Evolutionary conservation across 768 basidiomycete genomes (phyloP).

Genomic region (Naganishia randhawae): DNA sequence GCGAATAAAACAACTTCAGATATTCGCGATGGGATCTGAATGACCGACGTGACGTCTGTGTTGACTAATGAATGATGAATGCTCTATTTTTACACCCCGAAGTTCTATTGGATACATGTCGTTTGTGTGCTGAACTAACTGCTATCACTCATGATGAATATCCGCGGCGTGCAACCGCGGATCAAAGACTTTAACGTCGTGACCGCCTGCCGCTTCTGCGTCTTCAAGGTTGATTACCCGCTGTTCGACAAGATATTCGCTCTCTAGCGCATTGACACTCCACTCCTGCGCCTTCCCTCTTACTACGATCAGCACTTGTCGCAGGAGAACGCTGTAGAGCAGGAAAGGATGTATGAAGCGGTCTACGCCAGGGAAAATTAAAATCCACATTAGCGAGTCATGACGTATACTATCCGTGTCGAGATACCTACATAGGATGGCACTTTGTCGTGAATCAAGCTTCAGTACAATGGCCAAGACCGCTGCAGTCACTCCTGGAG

Average conservation of each 20-base stretch:
- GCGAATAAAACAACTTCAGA: too few species aligned
- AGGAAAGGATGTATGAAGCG: conserved; percentile 28
- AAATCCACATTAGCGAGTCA: neutral
- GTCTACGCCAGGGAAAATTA: neutral
- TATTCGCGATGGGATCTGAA: too few species aligned
- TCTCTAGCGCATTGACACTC: conserved; percentile 27
- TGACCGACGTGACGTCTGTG: too few species aligned
- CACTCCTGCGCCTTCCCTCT: neutral
- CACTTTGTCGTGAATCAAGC: conserved; percentile 1
- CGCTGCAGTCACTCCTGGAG: neutral
- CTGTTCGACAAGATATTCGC: conserved; percentile 27
- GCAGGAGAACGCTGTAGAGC: neutral
- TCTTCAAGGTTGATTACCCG: conserved; percentile 29
- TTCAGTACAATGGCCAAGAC: neutral
- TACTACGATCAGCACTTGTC: neutral
- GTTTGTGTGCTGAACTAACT: neutral
- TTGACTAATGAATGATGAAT: neutral
- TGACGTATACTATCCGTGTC: neutral
- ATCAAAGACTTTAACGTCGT: conserved; percentile 16
- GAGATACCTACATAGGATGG: conserved; percentile 16
- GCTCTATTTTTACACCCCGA: conserved; percentile 4
- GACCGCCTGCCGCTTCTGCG: conserved; percentile 6
- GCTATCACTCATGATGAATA: conserved; percentile 18
- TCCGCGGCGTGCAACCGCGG: conserved; percentile 4
- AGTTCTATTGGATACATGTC: conserved; percentile 14